phyloP scores from a whole-genome alignment of 2,329 filamentous ascomycete genomes.

The Trichophyton benhamiae region DNA sequence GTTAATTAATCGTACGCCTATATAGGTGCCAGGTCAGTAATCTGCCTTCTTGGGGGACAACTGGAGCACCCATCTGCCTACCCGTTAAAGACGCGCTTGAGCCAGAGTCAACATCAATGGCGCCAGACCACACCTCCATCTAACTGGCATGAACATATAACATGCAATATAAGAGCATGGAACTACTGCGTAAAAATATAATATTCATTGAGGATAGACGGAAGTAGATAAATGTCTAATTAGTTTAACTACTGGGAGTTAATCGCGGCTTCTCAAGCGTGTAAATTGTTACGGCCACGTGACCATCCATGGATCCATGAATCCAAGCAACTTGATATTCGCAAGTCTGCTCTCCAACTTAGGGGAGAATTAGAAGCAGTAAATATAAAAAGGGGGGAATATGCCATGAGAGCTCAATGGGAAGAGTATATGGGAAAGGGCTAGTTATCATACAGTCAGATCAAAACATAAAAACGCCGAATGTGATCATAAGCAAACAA shows the following conservation, averaged over 20 bases:
- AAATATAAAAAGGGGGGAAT: background rate
- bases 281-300: background rate
- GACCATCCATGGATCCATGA: background rate
- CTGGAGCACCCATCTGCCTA: background rate
- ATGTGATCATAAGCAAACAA: background rate
- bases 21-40: background rate
- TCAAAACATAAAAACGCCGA: background rate
- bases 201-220: background rate
- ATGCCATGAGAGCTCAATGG: background rate
- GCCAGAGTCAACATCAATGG: conserved; percentile 3
- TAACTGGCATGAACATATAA: background rate
- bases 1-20: conserved; percentile 21
- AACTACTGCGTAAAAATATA: conserved; percentile 13
- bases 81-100: background rate
- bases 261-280: background rate
- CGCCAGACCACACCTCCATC: conserved; percentile 23
- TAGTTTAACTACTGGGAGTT: background rate
- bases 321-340: too few relatives aligned
- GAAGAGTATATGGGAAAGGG: background rate
- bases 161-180: background rate
- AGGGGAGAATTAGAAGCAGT: background rate
- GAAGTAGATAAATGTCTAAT: background rate
- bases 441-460: conserved; percentile 1
- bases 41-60: too few relatives aligned
- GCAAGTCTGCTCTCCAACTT: background rate